Base-by-base conservation (phyloP, 2,329 filamentous ascomycete genomes). In the Thelonectria olida region DNA sequence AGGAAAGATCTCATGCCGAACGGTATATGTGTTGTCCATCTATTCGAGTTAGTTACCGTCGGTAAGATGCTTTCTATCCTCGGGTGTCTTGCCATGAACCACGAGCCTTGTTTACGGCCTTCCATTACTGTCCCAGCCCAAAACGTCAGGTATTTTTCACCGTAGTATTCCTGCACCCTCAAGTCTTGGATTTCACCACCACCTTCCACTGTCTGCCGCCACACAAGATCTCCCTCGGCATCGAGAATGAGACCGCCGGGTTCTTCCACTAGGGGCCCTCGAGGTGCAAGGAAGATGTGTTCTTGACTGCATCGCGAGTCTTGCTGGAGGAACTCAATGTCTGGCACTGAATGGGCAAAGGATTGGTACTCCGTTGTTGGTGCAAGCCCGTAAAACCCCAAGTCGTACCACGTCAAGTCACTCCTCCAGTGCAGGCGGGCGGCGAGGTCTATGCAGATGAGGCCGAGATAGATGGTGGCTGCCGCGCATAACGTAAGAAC, bases 81-180 rank as follows among this genome's bases (percentile, higher is more conserved):
- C 48, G n/a, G n/a, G n/a, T n/a, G n/a, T 41, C 38, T 53, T 41
- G 31, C 50, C 36, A 53, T 53, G 38, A 53, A 53, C 50, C 50
- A 53, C 6, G 50, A 53, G n/a, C 50, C 50, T 53, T 42, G 50
- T n/a, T 53, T 53, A 5, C 34, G 50, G 7, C 50, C 50, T 22
- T 15, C 50, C 1, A 17, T n/a, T 19, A 44, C 36, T 17, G 27
- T 28, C 6, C 50, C 50, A 2, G 25, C 38, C 38, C 50, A 53
- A 28, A 28, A 53, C 15, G 50, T 44, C 38, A 53, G 17, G 19
- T 53, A 53, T 3, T 42, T 44, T n/a, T 31, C 38, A 5, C 50
- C 50, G 5, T 25, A 42, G n/a, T 53, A 53, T 28, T 53, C 22
- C 12, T 53, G 38, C n/a, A 42, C 50, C 27, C 25, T 41, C 36